phyloP scores from a whole-genome alignment of 2,329 filamentous ascomycete species.

The Pseudogymnoascus sp. region DNA sequence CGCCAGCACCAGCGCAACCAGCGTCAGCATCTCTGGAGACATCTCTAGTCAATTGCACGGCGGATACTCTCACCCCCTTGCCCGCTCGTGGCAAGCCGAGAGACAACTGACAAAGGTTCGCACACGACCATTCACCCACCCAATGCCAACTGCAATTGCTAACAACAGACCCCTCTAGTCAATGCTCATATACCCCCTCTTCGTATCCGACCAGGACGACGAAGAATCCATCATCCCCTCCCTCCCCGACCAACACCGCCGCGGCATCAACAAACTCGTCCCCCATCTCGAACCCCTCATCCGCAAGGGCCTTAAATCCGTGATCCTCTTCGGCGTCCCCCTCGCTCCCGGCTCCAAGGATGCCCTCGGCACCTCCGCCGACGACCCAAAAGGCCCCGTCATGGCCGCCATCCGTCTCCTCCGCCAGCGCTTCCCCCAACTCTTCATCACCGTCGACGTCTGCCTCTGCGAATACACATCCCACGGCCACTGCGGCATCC shows the following conservation, averaged over 20 bases:
- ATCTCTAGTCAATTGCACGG: conserved; percentile 78
- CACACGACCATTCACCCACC: background rate
- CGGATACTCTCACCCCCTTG: conserved; percentile 72
- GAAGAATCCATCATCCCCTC: conserved; percentile 87
- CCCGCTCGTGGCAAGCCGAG: conserved; percentile 74
- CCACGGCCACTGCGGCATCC: conserved; percentile 93
- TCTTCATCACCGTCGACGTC: conserved; percentile 89
- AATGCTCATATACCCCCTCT: conserved; percentile 97
- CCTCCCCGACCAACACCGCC: conserved; percentile 80
- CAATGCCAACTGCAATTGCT: background rate
- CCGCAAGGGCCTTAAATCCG: conserved; percentile 80
- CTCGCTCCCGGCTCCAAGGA: conserved; percentile 76
- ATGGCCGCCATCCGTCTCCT: conserved; percentile 80
- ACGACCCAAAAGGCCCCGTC: conserved; percentile 87
- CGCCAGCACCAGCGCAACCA: conserved; percentile 56
- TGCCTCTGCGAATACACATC: conserved; percentile 98
- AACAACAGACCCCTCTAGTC: conserved; percentile 45
- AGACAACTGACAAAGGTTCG: conserved; percentile 74
- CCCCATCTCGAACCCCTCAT: conserved; percentile 80
- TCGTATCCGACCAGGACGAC: conserved; percentile 88
- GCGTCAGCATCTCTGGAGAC: conserved; percentile 62
- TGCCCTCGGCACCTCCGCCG: conserved; percentile 80
- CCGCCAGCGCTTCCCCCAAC: conserved; percentile 73
- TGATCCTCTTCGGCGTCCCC: conserved; percentile 94
- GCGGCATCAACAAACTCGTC: conserved; percentile 77